Conservation (phyloP, 345 rosid genomes). For the Bruguiera sexangula region DNA sequence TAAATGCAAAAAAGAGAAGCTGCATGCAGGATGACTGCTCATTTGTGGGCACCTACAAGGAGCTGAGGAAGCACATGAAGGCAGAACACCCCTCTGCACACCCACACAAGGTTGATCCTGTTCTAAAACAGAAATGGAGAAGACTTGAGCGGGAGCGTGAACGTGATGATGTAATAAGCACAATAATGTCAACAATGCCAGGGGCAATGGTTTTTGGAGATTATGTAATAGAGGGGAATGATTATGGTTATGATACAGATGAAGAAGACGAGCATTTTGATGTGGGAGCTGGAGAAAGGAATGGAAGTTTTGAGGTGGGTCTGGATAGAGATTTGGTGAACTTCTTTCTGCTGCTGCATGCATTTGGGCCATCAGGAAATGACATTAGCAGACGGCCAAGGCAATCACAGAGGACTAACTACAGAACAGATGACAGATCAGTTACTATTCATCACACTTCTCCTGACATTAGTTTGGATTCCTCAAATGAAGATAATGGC, state of each 20-base stretch:
- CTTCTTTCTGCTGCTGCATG: slow-evolving; percentile 65
- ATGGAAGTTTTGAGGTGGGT: slow-evolving; percentile 43
- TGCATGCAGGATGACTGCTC: slow-evolving; percentile 94
- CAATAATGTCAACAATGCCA: slow-evolving; percentile 79
- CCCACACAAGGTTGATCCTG: slow-evolving; percentile 81
- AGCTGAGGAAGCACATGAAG: slow-evolving; percentile 90
- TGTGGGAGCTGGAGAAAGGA: slow-evolving; percentile 32
- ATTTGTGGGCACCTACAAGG: slow-evolving; percentile 71
- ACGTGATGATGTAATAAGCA: slow-evolving; percentile 69
- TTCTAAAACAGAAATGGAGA: slow-evolving; percentile 81
- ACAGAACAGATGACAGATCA: slow-evolving; percentile 32
- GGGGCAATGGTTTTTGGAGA: slow-evolving; percentile 86
- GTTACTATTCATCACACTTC: slow-evolving; percentile 22
- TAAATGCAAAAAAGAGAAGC: slow-evolving; percentile 71
- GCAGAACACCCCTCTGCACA: slow-evolving; percentile 66
- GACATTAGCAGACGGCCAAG: slow-evolving; percentile 40
- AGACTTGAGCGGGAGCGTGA: slow-evolving; percentile 73
- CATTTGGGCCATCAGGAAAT: slow-evolving; percentile 65
- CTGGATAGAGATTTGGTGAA: slow-evolving; percentile 61
- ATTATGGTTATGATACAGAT: slow-evolving; percentile 44
- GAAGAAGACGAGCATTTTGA: slow-evolving; percentile 39
- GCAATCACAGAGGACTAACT: slow-evolving; percentile 34
- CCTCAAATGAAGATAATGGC: slow-evolving; percentile 44
- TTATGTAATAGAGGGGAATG: slow-evolving; percentile 70
- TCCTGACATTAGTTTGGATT: slow-evolving; percentile 32